These are phyloP conservation scores for Ceriops decandra DNA, from an alignment of 345 rosid genomes.

Conservation along the genomic window DNA sequence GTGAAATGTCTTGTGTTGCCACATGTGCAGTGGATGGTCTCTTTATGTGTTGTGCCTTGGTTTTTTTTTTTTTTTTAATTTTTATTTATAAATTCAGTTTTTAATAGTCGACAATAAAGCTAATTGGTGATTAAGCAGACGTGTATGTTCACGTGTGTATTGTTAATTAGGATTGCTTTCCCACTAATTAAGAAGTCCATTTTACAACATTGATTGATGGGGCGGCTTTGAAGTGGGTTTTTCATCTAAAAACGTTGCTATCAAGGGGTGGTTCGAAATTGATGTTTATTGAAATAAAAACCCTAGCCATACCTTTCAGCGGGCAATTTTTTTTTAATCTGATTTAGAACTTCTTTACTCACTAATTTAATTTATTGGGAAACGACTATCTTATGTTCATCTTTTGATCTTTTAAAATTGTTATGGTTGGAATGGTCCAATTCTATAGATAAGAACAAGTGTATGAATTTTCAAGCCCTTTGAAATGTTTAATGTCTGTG, in stretches of 20 bases:
- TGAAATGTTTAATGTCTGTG: constrained; percentile 21
- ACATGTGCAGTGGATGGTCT: constrained; percentile 3
- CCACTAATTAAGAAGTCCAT: constrained; percentile 27
- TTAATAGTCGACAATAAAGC: too few relatives aligned
- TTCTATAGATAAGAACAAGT: constrained; percentile 24
- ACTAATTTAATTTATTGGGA: not conserved
- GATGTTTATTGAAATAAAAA: constrained; percentile 45
- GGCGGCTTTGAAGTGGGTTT: constrained; percentile 33
- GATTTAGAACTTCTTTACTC: not conserved
- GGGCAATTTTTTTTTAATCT: not conserved
- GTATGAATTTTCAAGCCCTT: constrained; percentile 22
- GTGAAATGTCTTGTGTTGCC: too few relatives aligned
- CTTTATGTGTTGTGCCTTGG: not conserved
- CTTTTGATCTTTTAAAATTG: not conserved
- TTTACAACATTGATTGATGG: constrained; percentile 15
- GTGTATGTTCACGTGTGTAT: too few relatives aligned
- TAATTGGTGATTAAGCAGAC: too few relatives aligned
- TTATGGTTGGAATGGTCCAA: constrained; percentile 37
- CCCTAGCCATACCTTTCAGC: constrained; percentile 35
- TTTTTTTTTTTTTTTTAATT: not conserved
- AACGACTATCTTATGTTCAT: too few relatives aligned
- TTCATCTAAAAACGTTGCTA: constrained; percentile 35
- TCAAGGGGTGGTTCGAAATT: constrained; percentile 46
- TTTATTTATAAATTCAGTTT: too few relatives aligned
- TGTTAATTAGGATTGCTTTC: too few relatives aligned